Base-by-base conservation (phyloP, 2,329 filamentous ascomycete genomes). In the Phaeosphaeria sp. region DNA sequence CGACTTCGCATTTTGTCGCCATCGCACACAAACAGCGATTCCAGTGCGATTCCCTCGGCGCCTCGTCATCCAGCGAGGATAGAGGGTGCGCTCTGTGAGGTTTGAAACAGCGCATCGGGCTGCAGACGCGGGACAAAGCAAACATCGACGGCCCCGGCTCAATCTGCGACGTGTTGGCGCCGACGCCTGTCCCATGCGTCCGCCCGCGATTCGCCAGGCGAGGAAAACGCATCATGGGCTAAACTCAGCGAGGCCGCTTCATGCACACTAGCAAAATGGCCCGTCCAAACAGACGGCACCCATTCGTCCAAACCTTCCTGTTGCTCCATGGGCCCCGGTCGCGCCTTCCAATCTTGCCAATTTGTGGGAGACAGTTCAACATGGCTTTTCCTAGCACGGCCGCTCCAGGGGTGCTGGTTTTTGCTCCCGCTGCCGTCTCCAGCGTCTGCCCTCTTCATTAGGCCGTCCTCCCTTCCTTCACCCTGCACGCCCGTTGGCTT, bases 281-380 rank as follows among this genome's bases (percentile, higher is more conserved):
- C 44, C 52, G 47, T 53, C 48, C 49, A 54, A 39, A 55, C 55
- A 30, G 48, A 47, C 55, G 51, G 51, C 53, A 61, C 61, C 56
- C 58, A 61, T 67, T 68, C 59, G 65, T 58, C 65, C 55, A 56
- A 49, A 43, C 40, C 51, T 55, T 61, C 56, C 49, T 57, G 61
- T 67, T 60, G 63, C 61, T 67, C 61, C 54, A 57, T 49, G 40
- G 58, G 55, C 59, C 64, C 67, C 60, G 58, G 65, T 61, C 53
- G 43, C 59, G 60, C 51, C 50, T 66, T 60, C 67, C 67, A 69
- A 71, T 71, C 66, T n/a, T 71, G 59, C 66, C 66, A 70, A 69
- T 70, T 65, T 71, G 59, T 55, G 54, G 48, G 57, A 67, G 66
- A 69, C 67, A 68, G 48, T 59, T 63, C 67, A 52, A 63, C 65